These are phyloP conservation scores for Nothophoma quercina DNA, from an alignment of 2,329 filamentous ascomycete genomes.

Conservation along the genomic window DNA sequence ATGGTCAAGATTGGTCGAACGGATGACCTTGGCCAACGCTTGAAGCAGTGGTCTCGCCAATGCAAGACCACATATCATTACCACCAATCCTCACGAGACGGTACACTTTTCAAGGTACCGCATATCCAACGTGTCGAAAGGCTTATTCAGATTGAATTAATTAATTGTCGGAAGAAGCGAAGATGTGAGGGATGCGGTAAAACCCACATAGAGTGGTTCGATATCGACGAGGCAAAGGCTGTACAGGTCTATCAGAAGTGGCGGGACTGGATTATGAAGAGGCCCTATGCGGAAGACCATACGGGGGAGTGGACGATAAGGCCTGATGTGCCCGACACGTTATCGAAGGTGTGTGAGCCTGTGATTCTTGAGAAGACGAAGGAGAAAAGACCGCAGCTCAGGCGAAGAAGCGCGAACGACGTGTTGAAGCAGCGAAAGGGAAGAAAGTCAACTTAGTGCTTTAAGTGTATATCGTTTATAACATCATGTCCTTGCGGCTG, in stretches of 20 bases:
- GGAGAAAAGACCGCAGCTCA: too few relatives aligned
- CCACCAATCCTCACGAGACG: conserved; percentile 5
- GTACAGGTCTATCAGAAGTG: conserved; percentile 23
- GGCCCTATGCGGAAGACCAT: conserved; percentile 16
- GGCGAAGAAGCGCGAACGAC: too few relatives aligned
- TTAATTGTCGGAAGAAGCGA: conserved; percentile 60
- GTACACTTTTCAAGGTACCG: conserved; percentile 68
- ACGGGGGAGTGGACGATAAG: conserved; percentile 9
- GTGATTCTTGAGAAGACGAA: too few relatives aligned
- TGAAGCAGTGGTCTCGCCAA: conserved; percentile 18
- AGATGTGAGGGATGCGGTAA: conserved; percentile 77
- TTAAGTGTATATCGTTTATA: too few relatives aligned
- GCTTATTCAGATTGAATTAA: conserved; percentile 83
- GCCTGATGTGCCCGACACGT: conserved; percentile 7
- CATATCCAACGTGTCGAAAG: conserved; percentile 85
- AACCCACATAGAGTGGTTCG: conserved; percentile 90
- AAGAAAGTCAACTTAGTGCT: too few relatives aligned
- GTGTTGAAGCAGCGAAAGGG: too few relatives aligned
- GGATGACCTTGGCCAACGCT: conserved; percentile 7
- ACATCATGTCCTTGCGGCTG: too few relatives aligned
- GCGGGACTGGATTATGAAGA: conserved; percentile 18
- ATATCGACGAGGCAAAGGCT: conserved; percentile 57
- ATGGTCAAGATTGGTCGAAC: conserved; percentile 28
- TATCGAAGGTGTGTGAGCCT: not conserved
- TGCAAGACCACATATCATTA: conserved; percentile 20